These are phyloP conservation scores for Boletus pseudo-olivaceus DNA, from an alignment of 768 basidiomycete genomes.

Conservation along the genomic window DNA sequence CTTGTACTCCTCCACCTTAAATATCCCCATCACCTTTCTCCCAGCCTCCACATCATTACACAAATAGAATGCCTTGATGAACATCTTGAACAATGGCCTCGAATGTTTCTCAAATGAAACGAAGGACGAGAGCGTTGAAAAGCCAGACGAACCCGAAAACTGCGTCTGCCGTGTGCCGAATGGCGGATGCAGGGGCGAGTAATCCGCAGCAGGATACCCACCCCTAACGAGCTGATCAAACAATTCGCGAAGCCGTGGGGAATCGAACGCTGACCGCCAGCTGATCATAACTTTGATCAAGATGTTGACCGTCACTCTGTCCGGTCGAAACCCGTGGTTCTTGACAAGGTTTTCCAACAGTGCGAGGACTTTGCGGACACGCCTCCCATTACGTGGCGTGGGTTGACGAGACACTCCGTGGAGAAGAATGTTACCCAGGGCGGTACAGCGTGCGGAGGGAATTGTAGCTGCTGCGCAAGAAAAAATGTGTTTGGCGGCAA, in stretches of 20 bases:
- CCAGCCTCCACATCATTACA: conserved; percentile 55
- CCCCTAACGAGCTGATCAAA: conserved; percentile 60
- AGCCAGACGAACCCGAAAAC: conserved; percentile 14
- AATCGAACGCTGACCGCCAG: conserved; percentile 46
- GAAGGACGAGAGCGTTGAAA: conserved; percentile 38
- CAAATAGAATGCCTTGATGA: conserved; percentile 60
- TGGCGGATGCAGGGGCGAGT: conserved; percentile 36
- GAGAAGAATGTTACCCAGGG: conserved; percentile 56
- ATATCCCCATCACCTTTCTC: conserved; percentile 49
- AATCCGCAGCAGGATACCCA: conserved; percentile 50
- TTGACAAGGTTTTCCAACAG: conserved; percentile 42
- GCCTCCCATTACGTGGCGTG: conserved; percentile 39
- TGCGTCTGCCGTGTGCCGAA: conserved; percentile 38
- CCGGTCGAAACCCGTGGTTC: conserved; percentile 51
- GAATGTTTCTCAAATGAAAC: conserved; percentile 58
- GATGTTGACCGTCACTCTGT: conserved; percentile 70
- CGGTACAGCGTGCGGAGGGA: conserved; percentile 35
- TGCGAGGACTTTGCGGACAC: conserved; percentile 41
- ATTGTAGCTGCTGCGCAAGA: conserved; percentile 25
- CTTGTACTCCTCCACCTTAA: conserved; percentile 40
- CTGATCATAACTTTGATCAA: conserved; percentile 56
- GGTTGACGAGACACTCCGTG: conserved; percentile 38
- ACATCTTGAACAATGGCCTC: conserved; percentile 69
- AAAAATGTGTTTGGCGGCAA: conserved; percentile 45
- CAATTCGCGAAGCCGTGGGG: conserved; percentile 44